phyloP scores from a whole-genome alignment of 306 rosid genomes.

The Nissolia schottii region DNA sequence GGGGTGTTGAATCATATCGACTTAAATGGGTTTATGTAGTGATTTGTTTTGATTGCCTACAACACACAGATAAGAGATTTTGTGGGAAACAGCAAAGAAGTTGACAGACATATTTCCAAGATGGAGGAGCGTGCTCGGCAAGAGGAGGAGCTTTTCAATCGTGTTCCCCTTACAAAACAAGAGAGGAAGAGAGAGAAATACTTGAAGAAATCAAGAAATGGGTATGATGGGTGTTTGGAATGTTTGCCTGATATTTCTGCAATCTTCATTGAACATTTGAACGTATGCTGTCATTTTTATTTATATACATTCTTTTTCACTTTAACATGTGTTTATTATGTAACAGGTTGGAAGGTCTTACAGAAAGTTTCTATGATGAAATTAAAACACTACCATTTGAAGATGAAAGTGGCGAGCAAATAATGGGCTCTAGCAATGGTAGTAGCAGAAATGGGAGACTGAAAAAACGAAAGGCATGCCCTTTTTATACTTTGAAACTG shows the following conservation, averaged over 20 bases:
- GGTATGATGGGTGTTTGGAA: constrained; percentile 39
- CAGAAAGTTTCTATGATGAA: constrained; percentile 77
- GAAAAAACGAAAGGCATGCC: constrained; percentile 70
- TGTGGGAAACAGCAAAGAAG: constrained; percentile 64
- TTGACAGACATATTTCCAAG: constrained; percentile 49
- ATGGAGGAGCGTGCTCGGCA: constrained; percentile 61
- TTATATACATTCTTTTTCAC: not conserved
- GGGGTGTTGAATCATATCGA: not conserved
- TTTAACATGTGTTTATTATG: constrained; percentile 15
- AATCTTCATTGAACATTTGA: not conserved
- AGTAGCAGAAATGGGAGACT: constrained; percentile 41
- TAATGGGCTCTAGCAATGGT: constrained; percentile 28
- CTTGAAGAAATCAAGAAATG: constrained; percentile 73
- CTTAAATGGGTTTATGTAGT: constrained; percentile 5
- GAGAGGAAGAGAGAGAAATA: constrained; percentile 75
- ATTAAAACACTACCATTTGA: constrained; percentile 62
- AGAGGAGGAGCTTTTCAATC: constrained; percentile 79
- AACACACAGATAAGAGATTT: constrained; percentile 54
- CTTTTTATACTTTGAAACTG: not conserved
- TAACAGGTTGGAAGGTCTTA: constrained; percentile 74
- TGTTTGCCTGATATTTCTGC: not conserved
- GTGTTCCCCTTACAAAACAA: constrained; percentile 65
- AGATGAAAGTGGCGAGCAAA: constrained; percentile 41
- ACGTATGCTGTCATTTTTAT: not conserved
- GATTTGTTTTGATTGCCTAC: constrained; percentile 24